Evolutionary conservation across 768 basidiomycete genomes (phyloP).

Genomic region (Phylloporus rhodoxanthus): DNA sequence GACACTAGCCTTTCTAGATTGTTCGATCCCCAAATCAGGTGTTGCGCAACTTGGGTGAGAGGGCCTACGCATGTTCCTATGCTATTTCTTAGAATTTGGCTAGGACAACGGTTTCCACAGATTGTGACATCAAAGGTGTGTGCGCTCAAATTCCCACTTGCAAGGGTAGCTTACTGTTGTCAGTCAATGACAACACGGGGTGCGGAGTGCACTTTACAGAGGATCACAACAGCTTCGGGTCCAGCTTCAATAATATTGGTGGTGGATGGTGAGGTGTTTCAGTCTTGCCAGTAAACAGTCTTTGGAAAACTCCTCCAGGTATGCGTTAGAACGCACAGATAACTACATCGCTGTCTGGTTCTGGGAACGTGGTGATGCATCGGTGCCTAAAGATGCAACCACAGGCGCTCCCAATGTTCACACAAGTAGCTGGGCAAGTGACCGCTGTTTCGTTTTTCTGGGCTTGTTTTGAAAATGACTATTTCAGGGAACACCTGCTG

Average conservation of each 20-base stretch:
- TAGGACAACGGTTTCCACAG: constrained; percentile 18
- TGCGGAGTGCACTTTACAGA: constrained; percentile 32
- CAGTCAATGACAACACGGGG: constrained; percentile 31
- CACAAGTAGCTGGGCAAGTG: constrained; percentile 22
- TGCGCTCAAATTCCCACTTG: neutral
- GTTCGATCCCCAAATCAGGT: constrained; percentile 23
- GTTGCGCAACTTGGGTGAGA: constrained; percentile 23
- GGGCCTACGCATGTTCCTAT: too few species aligned
- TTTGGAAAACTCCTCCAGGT: constrained; percentile 20
- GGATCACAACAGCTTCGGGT: constrained; percentile 22
- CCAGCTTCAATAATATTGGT: constrained; percentile 29
- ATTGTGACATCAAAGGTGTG: constrained; percentile 24
- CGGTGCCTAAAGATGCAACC: constrained; percentile 32
- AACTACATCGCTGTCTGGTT: constrained; percentile 36
- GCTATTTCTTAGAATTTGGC: neutral
- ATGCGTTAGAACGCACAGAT: constrained; percentile 34
- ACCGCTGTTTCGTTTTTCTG: neutral
- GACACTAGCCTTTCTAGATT: constrained; percentile 11
- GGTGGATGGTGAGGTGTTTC: constrained; percentile 37
- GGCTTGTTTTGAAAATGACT: neutral
- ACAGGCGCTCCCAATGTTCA: constrained; percentile 15
- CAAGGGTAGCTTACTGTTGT: neutral
- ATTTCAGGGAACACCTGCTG: constrained; percentile 30
- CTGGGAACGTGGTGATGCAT: constrained; percentile 32
- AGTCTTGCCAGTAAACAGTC: neutral